Base-by-base conservation (phyloP, 805 yeast species). In the Pichia sporocuriosa region DNA sequence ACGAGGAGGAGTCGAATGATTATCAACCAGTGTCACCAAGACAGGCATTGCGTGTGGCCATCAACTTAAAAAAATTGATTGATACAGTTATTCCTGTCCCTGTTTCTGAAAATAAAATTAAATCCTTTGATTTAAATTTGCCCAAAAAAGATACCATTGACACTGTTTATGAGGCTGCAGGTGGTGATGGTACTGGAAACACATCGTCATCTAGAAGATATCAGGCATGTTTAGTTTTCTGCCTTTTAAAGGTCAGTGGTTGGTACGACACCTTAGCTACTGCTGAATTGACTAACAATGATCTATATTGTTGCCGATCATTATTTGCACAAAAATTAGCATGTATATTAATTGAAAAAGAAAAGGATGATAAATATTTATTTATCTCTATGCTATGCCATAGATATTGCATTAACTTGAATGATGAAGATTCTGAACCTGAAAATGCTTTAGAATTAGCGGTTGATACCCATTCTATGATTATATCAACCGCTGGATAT, bases 381-480 rank as follows among this genome's bases (percentile, higher is more conserved):
- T 84, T 86, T 55, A 70, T 84, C 52, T 79, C 81, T 23, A 73
- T 87, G 80, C 67, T 87, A 17, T 81, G 90, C 56, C 88, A 80
- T 53, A 68, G 94, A 24, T 87, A 79, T 62, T 66, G 75, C 21
- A 78, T 85, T 49, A 75, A 73, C 48, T 67, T 83, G 36, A 73
- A 79, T 50, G 83, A 77, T 35, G 69, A 57, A 23, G 88, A 81
- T 49, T 61, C 78, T 1, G 68, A 58, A 4, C 90, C 95, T 0
- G 62, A 72, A n/a, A 81, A 76, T 61, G 95, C 88, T 0, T 63
- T 87, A 48, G 96, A 87, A 57, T 60, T 86, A 53, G 95, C 95
- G 0, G 87, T 84, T 22, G 96, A 87, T 56, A 75, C 79, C 75
- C 95, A 87, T 51, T 75, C 84, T 10, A 79, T 89, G 8, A 80